A percentile compares a stretch with the other conserved stretches of the same genome.
These are phyloP conservation scores for Picea glauca DNA, from an alignment of 75 land plant genomes.

Conservation along the genomic window DNA sequence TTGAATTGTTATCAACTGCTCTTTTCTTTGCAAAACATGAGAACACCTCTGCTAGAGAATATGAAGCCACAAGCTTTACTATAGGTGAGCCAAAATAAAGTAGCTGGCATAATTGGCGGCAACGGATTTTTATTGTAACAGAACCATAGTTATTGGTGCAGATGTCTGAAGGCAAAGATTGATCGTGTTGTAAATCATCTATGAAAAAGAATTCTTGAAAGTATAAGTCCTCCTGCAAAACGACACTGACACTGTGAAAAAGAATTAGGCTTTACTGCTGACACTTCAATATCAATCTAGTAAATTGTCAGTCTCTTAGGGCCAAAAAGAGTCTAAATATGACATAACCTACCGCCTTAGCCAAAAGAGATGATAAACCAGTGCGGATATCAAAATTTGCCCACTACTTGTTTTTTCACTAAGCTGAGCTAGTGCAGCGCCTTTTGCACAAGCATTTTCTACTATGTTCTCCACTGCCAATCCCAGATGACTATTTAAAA, in stretches of 20 bases:
- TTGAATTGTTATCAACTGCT: slow-evolving; percentile 3
- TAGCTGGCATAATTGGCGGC: slow-evolving; percentile 62
- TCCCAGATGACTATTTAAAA: slow-evolving; percentile 28
- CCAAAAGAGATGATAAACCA: slow-evolving; percentile 51
- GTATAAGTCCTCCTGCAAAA: slow-evolving; percentile 32
- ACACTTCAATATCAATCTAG: not conserved
- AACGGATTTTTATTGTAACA: slow-evolving; percentile 23
- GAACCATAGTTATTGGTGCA: not conserved
- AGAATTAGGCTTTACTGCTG: not conserved
- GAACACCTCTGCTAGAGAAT: slow-evolving; percentile 52
- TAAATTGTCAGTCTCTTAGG: not conserved
- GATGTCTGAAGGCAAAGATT: slow-evolving; percentile 12
- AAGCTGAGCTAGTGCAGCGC: slow-evolving; percentile 32
- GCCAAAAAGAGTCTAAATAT: not conserved
- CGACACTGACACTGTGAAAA: slow-evolving; percentile 24
- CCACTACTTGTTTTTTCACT: slow-evolving; percentile 40
- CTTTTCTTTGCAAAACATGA: slow-evolving; percentile 32
- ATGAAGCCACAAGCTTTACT: slow-evolving; percentile 61
- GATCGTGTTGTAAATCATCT: not conserved
- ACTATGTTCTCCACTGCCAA: slow-evolving; percentile 25
- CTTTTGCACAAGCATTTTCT: slow-evolving; percentile 38
- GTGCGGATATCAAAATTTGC: slow-evolving; percentile 29
- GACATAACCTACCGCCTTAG: slow-evolving; percentile 53
- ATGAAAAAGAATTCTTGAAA: slow-evolving; percentile 18
- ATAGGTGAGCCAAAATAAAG: slow-evolving; percentile 58